Evolutionary conservation across 2,329 filamentous ascomycete genomes (phyloP).

Genomic region (Aspergillus sp.): DNA sequence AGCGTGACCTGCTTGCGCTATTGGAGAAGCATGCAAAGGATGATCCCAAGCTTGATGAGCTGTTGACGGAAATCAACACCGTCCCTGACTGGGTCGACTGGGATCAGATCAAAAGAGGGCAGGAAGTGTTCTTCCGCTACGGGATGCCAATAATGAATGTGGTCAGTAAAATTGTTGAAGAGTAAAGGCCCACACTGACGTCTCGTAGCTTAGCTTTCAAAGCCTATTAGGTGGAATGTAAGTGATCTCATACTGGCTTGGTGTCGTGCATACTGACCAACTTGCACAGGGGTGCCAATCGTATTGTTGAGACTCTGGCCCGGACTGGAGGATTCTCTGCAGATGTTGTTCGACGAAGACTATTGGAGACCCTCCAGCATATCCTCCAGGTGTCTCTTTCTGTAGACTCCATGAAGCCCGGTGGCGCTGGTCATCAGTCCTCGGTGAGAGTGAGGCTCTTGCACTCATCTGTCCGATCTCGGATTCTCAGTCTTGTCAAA

Average conservation of each 20-base stretch:
- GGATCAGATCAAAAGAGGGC: conserved; percentile 71
- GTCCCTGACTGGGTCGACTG: conserved; percentile 76
- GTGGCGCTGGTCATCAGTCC: conserved; percentile 64
- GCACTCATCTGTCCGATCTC: conserved; percentile 65
- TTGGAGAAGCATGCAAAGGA: conserved; percentile 58
- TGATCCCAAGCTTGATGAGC: conserved; percentile 55
- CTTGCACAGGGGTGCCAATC: conserved; percentile 58
- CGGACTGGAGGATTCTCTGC: conserved; percentile 73
- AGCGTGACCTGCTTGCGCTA: conserved; percentile 63
- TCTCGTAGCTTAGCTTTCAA: conserved; percentile 30
- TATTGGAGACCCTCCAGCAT: conserved; percentile 74
- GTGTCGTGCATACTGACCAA: not conserved
- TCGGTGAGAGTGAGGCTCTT: conserved; percentile 68
- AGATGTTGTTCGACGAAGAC: conserved; percentile 63
- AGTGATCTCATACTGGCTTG: not conserved
- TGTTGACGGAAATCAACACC: conserved; percentile 68
- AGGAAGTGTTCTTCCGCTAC: conserved; percentile 77
- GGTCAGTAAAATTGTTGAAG: conserved; percentile 20
- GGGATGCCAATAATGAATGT: conserved; percentile 65
- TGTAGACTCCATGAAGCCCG: conserved; percentile 65
- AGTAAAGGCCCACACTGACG: not conserved
- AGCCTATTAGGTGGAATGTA: conserved; percentile 32
- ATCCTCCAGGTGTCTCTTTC: conserved; percentile 69
- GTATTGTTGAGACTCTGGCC: conserved; percentile 72
- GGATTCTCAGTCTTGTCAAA: conserved; percentile 62